A percentile compares a stretch with the other conserved stretches of the same genome.
These are phyloP conservation scores for Suillus weaverae DNA, from an alignment of 768 basidiomycete genomes.

Conservation along the genomic window DNA sequence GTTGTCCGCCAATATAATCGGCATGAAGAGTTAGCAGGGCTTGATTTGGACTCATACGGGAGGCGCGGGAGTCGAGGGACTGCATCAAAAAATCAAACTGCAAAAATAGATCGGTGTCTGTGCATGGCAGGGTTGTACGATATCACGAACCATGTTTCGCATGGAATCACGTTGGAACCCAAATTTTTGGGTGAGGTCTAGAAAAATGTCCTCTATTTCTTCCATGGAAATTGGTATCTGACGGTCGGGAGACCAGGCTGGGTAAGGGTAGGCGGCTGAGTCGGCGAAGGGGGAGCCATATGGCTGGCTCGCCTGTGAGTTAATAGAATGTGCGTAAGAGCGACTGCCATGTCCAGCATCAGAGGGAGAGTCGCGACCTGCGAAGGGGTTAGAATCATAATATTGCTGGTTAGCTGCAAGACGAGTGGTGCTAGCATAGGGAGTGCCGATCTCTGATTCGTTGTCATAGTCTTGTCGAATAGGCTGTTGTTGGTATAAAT, in stretches of 20 bases:
- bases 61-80: conserved; percentile 95
- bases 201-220: conserved; percentile 98
- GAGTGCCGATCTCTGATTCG: conserved; percentile 54
- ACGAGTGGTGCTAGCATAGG: conserved; percentile 58
- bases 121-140: not conserved
- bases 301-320: conserved; percentile 59
- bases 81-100: conserved; percentile 99
- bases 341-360: conserved; percentile 35
- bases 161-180: conserved; percentile 96
- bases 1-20: conserved; percentile 97
- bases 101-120: conserved; percentile 1
- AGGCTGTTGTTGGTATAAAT: conserved; percentile 25
- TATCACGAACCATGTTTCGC: conserved; percentile 79
- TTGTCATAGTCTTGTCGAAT: conserved; percentile 42
- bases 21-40: conserved; percentile 96
- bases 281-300: conserved; percentile 62
- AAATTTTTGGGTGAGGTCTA: conserved; percentile 98
- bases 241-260: conserved; percentile 91
- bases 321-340: conserved; percentile 57
- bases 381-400: conserved; percentile 25
- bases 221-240: conserved; percentile 97
- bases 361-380: conserved; percentile 26
- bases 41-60: conserved; percentile 95
- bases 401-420: conserved; percentile 46
- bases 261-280: conserved; percentile 72